Conservation (phyloP, 805 yeast genomes). For the Ogataea parapolymorpha region DNA sequence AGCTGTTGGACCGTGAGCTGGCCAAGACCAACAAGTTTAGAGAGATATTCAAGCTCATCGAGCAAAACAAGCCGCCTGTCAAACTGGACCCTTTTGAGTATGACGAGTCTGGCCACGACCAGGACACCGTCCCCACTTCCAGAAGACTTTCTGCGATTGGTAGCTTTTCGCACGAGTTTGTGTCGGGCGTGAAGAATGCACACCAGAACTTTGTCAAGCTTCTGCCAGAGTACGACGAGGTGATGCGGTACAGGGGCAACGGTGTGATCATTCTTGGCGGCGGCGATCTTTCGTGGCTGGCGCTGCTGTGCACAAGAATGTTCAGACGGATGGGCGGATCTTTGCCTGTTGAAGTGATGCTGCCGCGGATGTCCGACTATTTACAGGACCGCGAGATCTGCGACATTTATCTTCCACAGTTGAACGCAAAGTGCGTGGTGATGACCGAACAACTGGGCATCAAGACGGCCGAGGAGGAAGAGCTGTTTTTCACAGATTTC, state of each 20-base stretch:
- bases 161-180: constrained; percentile 19
- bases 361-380: constrained; percentile 40
- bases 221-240: constrained; percentile 36
- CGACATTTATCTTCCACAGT: constrained; percentile 38
- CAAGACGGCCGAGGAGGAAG: constrained; percentile 28
- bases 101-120: constrained; percentile 8
- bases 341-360: constrained; percentile 44
- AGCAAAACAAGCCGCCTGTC: constrained; percentile 18
- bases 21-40: constrained; percentile 22
- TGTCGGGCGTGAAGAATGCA: constrained; percentile 35
- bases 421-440: constrained; percentile 59
- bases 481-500: constrained; percentile 39
- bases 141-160: constrained; percentile 12
- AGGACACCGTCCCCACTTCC: constrained; percentile 7
- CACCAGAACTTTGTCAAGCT: constrained; percentile 28
- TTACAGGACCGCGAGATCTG: constrained; percentile 45
- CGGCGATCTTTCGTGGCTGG: constrained; percentile 57
- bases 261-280: constrained; percentile 75
- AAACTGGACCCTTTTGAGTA: constrained; percentile 19
- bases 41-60: constrained; percentile 21
- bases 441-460: constrained; percentile 49
- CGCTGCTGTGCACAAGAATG: constrained; percentile 51
- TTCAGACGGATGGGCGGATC: constrained; percentile 45
- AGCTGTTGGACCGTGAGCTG: constrained; percentile 10
- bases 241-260: constrained; percentile 37